Evolutionary conservation across 225 moss, liverwort and hornwort species (phyloP).

Genomic region (Sphagnum tenellum): DNA sequence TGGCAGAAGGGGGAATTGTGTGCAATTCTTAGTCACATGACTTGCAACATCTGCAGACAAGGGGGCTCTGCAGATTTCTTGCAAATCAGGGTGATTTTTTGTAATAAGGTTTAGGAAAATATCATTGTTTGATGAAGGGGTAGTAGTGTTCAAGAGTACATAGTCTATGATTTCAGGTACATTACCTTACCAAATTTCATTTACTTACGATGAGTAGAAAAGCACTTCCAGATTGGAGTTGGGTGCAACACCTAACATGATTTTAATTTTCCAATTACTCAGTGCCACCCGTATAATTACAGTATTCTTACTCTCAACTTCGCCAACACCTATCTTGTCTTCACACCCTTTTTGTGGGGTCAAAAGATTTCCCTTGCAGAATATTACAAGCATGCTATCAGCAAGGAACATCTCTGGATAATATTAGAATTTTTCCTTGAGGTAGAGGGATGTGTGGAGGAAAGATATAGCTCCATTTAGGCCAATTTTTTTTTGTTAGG

Average conservation of each 20-base stretch:
- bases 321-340: no score
- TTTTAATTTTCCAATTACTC: constrained; percentile 32
- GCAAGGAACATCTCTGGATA: no score
- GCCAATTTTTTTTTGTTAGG: no score
- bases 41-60: constrained; percentile 15
- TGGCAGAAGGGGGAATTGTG: constrained; percentile 7
- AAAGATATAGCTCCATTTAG: no score
- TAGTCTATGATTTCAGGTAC: constrained; percentile 11
- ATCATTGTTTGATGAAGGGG: constrained; percentile 16
- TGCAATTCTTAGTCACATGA: constrained; percentile 28
- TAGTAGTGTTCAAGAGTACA: no score
- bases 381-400: no score
- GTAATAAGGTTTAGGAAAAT: constrained; percentile 39
- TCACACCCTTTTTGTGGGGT: no score
- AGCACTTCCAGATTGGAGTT: constrained; percentile 40
- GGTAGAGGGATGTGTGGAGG: no score
- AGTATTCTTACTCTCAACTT: constrained; percentile 13
- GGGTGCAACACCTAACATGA: constrained; percentile 23
- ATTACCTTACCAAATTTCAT: constrained; percentile 10
- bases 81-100: constrained; percentile 28
- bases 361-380: no score
- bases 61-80: constrained; percentile 5
- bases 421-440: no score
- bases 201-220: constrained; percentile 26
- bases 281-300: constrained; percentile 42